Conservation (phyloP, 2,329 filamentous ascomycete species). For the Colletotrichum orchidophilum region DNA sequence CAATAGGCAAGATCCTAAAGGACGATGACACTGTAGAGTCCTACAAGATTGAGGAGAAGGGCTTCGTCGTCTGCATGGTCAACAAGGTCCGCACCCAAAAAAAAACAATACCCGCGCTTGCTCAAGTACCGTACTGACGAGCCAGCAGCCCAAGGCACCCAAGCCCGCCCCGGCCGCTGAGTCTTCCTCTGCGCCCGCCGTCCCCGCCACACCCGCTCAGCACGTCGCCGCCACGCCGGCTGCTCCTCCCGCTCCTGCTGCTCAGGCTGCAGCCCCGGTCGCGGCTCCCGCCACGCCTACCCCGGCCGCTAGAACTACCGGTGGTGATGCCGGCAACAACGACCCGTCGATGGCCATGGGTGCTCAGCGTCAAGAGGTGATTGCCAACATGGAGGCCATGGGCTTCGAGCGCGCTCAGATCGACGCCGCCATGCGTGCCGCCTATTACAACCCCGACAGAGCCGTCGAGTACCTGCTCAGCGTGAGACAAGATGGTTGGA, state of each 20-base stretch:
- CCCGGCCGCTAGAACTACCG: conserved; percentile 58
- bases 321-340: conserved; percentile 61
- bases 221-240: conserved; percentile 60
- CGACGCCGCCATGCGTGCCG: conserved; percentile 93
- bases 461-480: conserved; percentile 95
- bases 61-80: conserved; percentile 98
- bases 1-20: conserved; percentile 92
- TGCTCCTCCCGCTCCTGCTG: conserved; percentile 60
- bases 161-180: conserved; percentile 71
- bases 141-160: conserved; percentile 65
- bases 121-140: conserved; percentile 24
- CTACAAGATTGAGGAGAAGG: conserved; percentile 99
- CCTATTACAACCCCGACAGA: conserved; percentile 96
- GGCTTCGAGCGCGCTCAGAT: conserved; percentile 91
- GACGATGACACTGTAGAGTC: conserved; percentile 97
- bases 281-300: conserved; percentile 63
- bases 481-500: conserved; percentile 59
- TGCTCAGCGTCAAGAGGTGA: conserved; percentile 80
- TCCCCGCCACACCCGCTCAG: conserved; percentile 70
- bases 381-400: conserved; percentile 97
- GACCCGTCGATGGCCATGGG: conserved; percentile 88
- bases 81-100: conserved; percentile 75
- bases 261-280: conserved; percentile 54
- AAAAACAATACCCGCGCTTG: background rate
- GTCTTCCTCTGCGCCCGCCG: conserved; percentile 65